Evolutionary conservation across 352 stramenopile species (phyloP).

Genomic region (Saprolegnia diclina): DNA sequence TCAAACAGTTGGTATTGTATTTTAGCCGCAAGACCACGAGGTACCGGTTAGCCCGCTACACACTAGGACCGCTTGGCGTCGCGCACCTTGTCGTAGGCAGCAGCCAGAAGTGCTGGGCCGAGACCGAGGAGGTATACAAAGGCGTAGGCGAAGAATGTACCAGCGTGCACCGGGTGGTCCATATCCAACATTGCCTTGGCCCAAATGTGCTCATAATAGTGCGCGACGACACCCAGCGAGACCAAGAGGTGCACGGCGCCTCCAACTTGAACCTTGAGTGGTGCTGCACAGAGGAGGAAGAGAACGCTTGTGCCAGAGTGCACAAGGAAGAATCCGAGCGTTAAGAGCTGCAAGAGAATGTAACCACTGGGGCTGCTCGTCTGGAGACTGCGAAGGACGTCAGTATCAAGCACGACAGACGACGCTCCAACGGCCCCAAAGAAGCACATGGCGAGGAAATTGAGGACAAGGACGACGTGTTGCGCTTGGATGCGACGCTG

Average conservation of each 20-base stretch:
- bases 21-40: too few relatives aligned
- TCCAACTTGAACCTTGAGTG: background rate
- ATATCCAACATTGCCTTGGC: constrained; percentile 16
- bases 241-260: background rate
- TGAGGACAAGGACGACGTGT: constrained; percentile 25
- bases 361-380: background rate
- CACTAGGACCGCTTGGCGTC: constrained; percentile 5
- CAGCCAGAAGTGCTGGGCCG: constrained; percentile 11
- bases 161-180: constrained; percentile 17
- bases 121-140: constrained; percentile 14
- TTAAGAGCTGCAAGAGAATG: constrained; percentile 11
- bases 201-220: constrained; percentile 26
- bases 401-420: constrained; percentile 9
- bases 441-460: constrained; percentile 24
- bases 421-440: constrained; percentile 11
- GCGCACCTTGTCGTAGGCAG: background rate
- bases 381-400: constrained; percentile 17
- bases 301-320: background rate
- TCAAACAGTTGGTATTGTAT: too few relatives aligned
- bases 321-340: constrained; percentile 14
- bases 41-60: background rate
- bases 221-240: background rate
- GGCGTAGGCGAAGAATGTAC: constrained; percentile 19
- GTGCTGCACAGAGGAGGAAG: background rate
- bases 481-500: constrained; percentile 19